Evolutionary conservation across 495 filamentous ascomycete genomes (phyloP).

Genomic region (Neurospora sp.): DNA sequence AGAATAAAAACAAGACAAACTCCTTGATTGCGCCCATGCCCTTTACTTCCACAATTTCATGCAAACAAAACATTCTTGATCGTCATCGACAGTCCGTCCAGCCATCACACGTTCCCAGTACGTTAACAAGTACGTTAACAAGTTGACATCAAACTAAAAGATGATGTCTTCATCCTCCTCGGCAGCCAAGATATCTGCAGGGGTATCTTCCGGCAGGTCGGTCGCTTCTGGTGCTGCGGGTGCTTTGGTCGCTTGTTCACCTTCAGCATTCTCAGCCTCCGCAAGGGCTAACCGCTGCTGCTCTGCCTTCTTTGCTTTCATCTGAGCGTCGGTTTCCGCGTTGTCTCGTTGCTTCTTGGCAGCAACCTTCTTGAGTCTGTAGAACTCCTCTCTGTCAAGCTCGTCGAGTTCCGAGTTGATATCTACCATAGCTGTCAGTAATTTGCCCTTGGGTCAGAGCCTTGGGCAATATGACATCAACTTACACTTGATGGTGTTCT

Average conservation of each 20-base stretch:
- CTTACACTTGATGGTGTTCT: slow-evolving; percentile 96
- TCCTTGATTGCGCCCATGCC: slow-evolving; percentile 15
- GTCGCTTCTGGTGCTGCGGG: background rate
- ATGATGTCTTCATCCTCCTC: slow-evolving; percentile 92
- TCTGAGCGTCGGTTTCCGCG: slow-evolving; percentile 64
- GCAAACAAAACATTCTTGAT: slow-evolving; percentile 1
- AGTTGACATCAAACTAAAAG: slow-evolving; percentile 47
- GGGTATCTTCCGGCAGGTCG: slow-evolving; percentile 5
- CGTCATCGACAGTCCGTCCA: background rate
- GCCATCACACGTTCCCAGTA: background rate
- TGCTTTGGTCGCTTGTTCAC: background rate
- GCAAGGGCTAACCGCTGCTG: slow-evolving; percentile 11
- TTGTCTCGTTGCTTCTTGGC: slow-evolving; percentile 84
- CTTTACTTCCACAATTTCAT: background rate
- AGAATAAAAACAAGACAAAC: slow-evolving; percentile 8
- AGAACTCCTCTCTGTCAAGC: slow-evolving; percentile 97
- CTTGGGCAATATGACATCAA: background rate
- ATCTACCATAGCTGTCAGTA: slow-evolving; percentile 36
- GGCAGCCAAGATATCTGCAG: slow-evolving; percentile 65
- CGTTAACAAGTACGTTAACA: background rate
- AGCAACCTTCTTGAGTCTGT: slow-evolving; percentile 96
- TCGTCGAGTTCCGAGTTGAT: slow-evolving; percentile 99
- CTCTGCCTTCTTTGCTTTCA: slow-evolving; percentile 47
- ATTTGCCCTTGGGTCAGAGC: background rate
- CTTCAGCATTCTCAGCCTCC: background rate